Percentiles rank a stretch among this genome's conserved stretches.
Conservation (phyloP, 2,329 filamentous ascomycete genomes). For the Aureobasidium sp. region DNA sequence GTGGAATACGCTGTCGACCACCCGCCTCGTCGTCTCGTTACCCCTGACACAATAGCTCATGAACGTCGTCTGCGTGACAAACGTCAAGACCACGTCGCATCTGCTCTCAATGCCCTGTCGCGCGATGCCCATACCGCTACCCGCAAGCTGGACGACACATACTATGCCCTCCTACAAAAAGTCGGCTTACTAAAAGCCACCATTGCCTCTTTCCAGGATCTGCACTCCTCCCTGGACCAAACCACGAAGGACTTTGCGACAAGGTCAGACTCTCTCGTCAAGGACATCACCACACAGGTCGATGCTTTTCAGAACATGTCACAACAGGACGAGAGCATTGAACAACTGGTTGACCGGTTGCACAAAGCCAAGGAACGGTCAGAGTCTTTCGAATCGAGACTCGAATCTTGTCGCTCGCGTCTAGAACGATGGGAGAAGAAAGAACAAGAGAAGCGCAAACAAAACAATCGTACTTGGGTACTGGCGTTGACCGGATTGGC, state of each 20-base stretch:
- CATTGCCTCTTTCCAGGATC: constrained; percentile 57
- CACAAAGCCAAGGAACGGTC: constrained; percentile 54
- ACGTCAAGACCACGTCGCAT: constrained; percentile 35
- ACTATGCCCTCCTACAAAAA: constrained; percentile 66
- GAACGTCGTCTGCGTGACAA: constrained; percentile 34
- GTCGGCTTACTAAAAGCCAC: constrained; percentile 58
- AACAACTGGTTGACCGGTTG: constrained; percentile 56
- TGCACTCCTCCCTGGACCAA: constrained; percentile 55
- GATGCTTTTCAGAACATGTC: constrained; percentile 51
- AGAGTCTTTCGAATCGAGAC: constrained; percentile 52
- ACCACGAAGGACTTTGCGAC: constrained; percentile 53
- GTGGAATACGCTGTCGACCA: constrained; percentile 14
- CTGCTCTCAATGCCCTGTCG: constrained; percentile 43
- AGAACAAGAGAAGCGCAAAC: constrained; percentile 64
- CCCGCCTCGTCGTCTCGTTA: constrained; percentile 19
- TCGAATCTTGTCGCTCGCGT: constrained; percentile 56
- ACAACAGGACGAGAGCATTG: constrained; percentile 57
- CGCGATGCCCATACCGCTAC: constrained; percentile 57
- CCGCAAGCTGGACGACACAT: constrained; percentile 63
- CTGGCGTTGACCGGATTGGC: not conserved
- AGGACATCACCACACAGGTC: constrained; percentile 57
- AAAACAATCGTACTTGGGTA: constrained; percentile 20
- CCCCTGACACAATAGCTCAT: constrained; percentile 33
- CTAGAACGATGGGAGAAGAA: constrained; percentile 62
- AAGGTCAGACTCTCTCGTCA: constrained; percentile 66